These are phyloP conservation scores for Torulaspora maleeae DNA, from an alignment of 805 yeast species.

Conservation along the genomic window DNA sequence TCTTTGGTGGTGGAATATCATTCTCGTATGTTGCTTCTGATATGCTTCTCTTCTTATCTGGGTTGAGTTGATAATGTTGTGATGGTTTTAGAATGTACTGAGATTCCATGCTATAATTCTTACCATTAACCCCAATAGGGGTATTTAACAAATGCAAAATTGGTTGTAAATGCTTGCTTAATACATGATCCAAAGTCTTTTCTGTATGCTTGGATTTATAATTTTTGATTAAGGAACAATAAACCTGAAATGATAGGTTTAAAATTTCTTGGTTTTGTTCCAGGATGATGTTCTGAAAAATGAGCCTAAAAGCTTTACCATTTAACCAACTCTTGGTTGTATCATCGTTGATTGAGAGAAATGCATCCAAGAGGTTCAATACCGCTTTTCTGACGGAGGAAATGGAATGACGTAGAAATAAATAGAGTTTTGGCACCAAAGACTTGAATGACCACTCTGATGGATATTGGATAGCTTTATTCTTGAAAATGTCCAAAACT, in stretches of 20 bases:
- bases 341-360: constrained; percentile 54
- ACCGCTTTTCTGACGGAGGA: constrained; percentile 88
- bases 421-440: constrained; percentile 86
- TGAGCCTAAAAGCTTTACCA: constrained; percentile 62
- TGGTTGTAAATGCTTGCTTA: constrained; percentile 55
- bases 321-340: constrained; percentile 67
- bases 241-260: constrained; percentile 57
- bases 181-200: constrained; percentile 47
- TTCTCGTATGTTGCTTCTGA: constrained; percentile 24
- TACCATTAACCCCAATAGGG: constrained; percentile 91
- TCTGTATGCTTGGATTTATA: constrained; percentile 35
- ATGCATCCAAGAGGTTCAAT: constrained; percentile 70
- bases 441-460: constrained; percentile 56
- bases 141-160: constrained; percentile 71
- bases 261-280: constrained; percentile 82
- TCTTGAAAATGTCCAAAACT: constrained; percentile 68
- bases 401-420: constrained; percentile 90
- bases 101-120: constrained; percentile 78
- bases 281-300: constrained; percentile 81
- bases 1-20: constrained; percentile 46
- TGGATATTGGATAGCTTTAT: constrained; percentile 48
- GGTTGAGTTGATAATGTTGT: constrained; percentile 32
- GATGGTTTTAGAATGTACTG: constrained; percentile 75
- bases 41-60: constrained; percentile 32
- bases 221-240: constrained; percentile 50